These are phyloP conservation scores for Raphanus sativus DNA, from an alignment of 345 rosid species.

Conservation along the genomic window DNA sequence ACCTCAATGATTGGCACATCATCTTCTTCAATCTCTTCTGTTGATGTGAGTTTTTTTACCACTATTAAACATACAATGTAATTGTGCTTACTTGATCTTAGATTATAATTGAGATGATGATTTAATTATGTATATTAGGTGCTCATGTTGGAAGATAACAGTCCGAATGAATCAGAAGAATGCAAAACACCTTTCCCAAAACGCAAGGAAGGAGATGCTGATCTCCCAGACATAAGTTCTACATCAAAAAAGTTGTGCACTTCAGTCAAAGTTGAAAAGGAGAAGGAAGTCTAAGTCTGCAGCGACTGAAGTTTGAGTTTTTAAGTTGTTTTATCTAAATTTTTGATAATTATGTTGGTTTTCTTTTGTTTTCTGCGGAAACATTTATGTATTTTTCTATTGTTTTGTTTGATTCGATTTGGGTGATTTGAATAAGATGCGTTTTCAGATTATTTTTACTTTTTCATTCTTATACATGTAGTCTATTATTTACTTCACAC, in stretches of 20 bases:
- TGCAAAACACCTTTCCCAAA: not conserved
- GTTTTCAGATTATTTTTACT: no score
- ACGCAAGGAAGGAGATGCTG: not conserved
- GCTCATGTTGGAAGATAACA: not conserved
- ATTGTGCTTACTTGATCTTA: not conserved
- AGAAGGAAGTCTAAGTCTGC: not conserved
- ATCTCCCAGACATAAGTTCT: not conserved
- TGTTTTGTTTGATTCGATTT: no score
- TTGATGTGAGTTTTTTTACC: not conserved
- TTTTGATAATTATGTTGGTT: no score
- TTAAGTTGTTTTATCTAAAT: not conserved
- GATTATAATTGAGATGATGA: no score
- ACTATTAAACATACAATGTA: not conserved
- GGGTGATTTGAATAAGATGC: no score
- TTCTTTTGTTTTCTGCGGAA: not conserved
- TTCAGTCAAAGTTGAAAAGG: not conserved
- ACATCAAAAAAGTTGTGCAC: not conserved
- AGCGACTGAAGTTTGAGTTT: no score
- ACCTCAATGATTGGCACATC: not conserved
- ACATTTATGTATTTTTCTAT: not conserved
- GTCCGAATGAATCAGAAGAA: not conserved
- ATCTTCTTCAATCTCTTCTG: not conserved
- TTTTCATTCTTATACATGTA: no score
- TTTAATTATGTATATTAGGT: not conserved
- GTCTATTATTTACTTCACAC: no score